Conservation (phyloP, 257 asterid species). For the Asclepias syriaca region DNA sequence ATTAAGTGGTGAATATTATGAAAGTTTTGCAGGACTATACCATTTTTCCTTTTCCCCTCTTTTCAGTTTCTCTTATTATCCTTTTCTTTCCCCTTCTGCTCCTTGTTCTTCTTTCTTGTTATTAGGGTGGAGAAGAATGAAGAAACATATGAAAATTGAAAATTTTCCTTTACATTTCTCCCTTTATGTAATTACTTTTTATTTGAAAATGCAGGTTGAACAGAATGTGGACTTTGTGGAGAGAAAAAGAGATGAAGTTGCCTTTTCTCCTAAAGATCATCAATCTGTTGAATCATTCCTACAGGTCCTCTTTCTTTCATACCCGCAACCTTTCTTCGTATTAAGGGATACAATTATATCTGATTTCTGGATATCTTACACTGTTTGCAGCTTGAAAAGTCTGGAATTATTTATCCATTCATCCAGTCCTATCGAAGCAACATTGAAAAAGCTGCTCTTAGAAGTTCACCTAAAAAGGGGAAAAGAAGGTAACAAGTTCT, state of each 20-base stretch:
- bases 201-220: slow-evolving; percentile 57
- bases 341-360: slow-evolving; percentile 6
- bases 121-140: neutral
- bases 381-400: slow-evolving; percentile 62
- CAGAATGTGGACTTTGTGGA: slow-evolving; percentile 72
- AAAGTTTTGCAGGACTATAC: neutral
- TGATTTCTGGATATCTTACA: slow-evolving; percentile 16
- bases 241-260: slow-evolving; percentile 77
- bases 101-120: neutral
- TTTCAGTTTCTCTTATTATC: neutral
- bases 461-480: slow-evolving; percentile 35
- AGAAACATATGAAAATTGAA: neutral
- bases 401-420: slow-evolving; percentile 58
- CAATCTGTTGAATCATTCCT: slow-evolving; percentile 77
- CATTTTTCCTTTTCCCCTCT: neutral
- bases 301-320: slow-evolving; percentile 49
- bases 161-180: neutral
- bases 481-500: slow-evolving; percentile 38
- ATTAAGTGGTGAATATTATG: neutral
- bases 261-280: slow-evolving; percentile 86
- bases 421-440: slow-evolving; percentile 70
- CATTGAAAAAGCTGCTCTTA: slow-evolving; percentile 62
- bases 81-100: neutral
- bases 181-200: slow-evolving; percentile 6
- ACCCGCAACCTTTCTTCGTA: slow-evolving; percentile 9